phyloP scores from a whole-genome alignment of 2,329 filamentous ascomycete genomes.

The Ophiostoma sp. region DNA sequence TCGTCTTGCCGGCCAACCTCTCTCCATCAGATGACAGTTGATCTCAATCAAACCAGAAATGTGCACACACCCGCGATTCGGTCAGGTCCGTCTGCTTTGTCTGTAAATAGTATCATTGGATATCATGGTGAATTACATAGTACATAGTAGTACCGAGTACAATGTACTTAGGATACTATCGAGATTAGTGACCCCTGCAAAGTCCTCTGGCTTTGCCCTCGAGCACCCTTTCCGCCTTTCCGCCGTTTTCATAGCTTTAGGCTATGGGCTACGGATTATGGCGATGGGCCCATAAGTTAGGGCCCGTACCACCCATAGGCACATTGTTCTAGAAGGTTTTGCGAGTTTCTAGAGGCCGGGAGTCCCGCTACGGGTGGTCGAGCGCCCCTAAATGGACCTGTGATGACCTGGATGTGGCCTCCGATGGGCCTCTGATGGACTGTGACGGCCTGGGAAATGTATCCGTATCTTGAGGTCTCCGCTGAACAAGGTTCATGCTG shows the following conservation, averaged over 20 bases:
- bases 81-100: background rate
- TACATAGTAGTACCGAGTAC: background rate
- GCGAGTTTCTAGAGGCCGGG: background rate
- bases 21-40: background rate
- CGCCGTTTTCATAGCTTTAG: background rate
- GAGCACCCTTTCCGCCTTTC: background rate
- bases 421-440: background rate
- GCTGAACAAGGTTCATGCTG: slow-evolving; percentile 26
- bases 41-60: background rate
- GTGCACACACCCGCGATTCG: background rate
- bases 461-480: slow-evolving; percentile 15
- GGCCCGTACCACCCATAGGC: background rate
- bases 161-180: background rate
- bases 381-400: background rate
- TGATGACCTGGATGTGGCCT: background rate
- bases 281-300: background rate
- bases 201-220: background rate
- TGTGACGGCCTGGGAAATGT: background rate
- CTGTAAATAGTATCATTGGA: background rate
- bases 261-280: too few species aligned
- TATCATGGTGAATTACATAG: background rate
- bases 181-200: slow-evolving; percentile 6
- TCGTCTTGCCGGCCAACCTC: background rate
- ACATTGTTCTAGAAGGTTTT: slow-evolving; percentile 14
- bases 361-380: slow-evolving; percentile 4